These are phyloP conservation scores for Phialocephala subalpina DNA, from an alignment of 2,329 filamentous ascomycete genomes.

Conservation along the genomic window DNA sequence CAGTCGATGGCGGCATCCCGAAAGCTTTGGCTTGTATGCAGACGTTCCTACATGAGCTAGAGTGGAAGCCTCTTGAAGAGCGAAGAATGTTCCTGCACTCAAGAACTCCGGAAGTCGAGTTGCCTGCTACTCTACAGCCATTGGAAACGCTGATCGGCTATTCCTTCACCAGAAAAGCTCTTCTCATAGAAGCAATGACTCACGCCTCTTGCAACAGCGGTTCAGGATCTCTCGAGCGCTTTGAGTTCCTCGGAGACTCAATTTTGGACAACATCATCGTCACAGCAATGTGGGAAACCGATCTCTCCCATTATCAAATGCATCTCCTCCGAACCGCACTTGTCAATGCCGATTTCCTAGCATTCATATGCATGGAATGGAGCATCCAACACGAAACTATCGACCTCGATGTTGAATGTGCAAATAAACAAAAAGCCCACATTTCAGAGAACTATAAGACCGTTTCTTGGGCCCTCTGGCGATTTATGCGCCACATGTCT, in stretches of 20 bases:
- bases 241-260: conserved; percentile 90
- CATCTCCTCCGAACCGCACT: conserved; percentile 78
- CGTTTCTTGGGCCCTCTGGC: conserved; percentile 59
- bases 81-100: conserved; percentile 55
- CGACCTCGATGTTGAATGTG: conserved; percentile 19
- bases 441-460: conserved; percentile 23
- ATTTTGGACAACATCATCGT: conserved; percentile 83
- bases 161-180: conserved; percentile 69
- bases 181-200: conserved; percentile 83
- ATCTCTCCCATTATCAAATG: conserved; percentile 67
- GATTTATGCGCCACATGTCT: conserved; percentile 70
- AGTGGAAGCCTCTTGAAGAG: conserved; percentile 58
- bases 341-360: conserved; percentile 83
- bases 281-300: conserved; percentile 57
- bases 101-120: conserved; percentile 46
- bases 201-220: conserved; percentile 68
- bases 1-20: conserved; percentile 69
- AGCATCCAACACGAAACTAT: conserved; percentile 46
- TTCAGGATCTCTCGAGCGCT: conserved; percentile 68
- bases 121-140: conserved; percentile 52
- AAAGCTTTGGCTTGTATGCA: conserved; percentile 71
- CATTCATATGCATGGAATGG: conserved; percentile 75
- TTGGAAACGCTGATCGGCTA: conserved; percentile 77
- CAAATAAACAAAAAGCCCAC: background rate
- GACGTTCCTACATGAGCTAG: conserved; percentile 68